Percentiles rank a stretch among this genome's conserved stretches.
phyloP scores from a whole-genome alignment of 768 basidiomycete genomes.

The Boletus speciosus region DNA sequence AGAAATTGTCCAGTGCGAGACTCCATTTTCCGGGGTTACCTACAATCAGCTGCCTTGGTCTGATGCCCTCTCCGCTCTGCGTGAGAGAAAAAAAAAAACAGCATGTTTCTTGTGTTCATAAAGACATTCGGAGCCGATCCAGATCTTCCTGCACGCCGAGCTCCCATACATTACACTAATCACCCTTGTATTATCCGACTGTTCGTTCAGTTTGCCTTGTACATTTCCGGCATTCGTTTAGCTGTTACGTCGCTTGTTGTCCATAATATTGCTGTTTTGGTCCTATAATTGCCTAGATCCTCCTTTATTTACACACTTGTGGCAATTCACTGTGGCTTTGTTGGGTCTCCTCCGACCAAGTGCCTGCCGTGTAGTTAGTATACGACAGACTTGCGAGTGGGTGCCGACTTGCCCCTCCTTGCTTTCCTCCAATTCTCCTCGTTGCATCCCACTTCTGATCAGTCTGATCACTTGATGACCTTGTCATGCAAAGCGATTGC shows the following conservation, averaged over 20 bases:
- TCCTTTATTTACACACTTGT: background rate
- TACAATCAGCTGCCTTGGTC: conserved; percentile 69
- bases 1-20: conserved; percentile 51
- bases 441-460: background rate
- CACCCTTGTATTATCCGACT: background rate
- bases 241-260: conserved; percentile 2
- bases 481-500: conserved; percentile 17
- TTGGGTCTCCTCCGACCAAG: conserved; percentile 20
- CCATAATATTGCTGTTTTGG: conserved; percentile 12
- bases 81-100: background rate
- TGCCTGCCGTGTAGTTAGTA: conserved; percentile 8
- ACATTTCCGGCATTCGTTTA: background rate
- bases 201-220: background rate
- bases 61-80: conserved; percentile 28
- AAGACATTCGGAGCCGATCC: background rate
- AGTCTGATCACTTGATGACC: conserved; percentile 1
- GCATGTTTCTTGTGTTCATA: conserved; percentile 8
- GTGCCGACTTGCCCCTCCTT: no score
- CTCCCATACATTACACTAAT: conserved; percentile 5
- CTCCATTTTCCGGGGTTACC: conserved; percentile 72
- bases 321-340: conserved; percentile 10
- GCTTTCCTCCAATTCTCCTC: background rate
- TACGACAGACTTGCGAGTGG: background rate
- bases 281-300: conserved; percentile 6
- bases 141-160: background rate